Evolutionary conservation across 1,139 yeast genomes (phyloP).

Genomic region (Pichia sp.): DNA sequence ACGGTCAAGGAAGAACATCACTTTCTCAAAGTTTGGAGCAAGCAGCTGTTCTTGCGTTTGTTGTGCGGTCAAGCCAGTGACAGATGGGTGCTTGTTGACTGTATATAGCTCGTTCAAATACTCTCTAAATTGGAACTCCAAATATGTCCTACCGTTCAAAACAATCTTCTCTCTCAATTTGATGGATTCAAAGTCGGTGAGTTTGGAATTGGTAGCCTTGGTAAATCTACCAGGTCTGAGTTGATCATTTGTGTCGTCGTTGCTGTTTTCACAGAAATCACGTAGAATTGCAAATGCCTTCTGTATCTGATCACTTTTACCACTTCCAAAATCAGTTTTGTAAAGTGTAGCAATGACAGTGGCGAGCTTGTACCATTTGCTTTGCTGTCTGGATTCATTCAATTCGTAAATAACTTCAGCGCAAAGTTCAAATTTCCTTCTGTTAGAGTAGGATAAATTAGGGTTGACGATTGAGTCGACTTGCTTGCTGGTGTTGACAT

Average conservation of each 20-base stretch:
- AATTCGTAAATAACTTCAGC: constrained; percentile 66
- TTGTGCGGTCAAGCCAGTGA: neutral
- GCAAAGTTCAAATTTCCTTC: constrained; percentile 62
- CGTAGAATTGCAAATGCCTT: constrained; percentile 54
- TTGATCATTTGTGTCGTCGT: constrained; percentile 8
- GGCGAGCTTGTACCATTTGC: constrained; percentile 43
- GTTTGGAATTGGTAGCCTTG: constrained; percentile 9
- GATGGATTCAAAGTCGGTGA: constrained; percentile 28
- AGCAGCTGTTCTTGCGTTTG: constrained; percentile 10
- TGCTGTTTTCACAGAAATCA: constrained; percentile 20
- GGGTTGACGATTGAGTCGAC: constrained; percentile 22
- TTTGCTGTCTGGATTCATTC: constrained; percentile 59
- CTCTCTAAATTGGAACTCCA: constrained; percentile 73
- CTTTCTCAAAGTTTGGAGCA: constrained; percentile 17
- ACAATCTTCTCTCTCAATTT: constrained; percentile 44
- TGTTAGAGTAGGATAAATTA: constrained; percentile 27
- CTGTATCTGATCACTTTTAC: constrained; percentile 54
- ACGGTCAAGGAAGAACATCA: constrained; percentile 20
- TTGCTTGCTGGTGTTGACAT: constrained; percentile 20
- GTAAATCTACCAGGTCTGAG: constrained; percentile 6
- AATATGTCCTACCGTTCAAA: constrained; percentile 47
- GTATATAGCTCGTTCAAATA: constrained; percentile 68
- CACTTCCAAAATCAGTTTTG: constrained; percentile 44
- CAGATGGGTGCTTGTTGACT: constrained; percentile 32
- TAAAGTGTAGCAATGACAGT: constrained; percentile 48